Evolutionary conservation across 2,329 filamentous ascomycete genomes (phyloP), one percentile per base, ranked within the genome.

Genomic region (Canariomyces notabilis): DNA sequence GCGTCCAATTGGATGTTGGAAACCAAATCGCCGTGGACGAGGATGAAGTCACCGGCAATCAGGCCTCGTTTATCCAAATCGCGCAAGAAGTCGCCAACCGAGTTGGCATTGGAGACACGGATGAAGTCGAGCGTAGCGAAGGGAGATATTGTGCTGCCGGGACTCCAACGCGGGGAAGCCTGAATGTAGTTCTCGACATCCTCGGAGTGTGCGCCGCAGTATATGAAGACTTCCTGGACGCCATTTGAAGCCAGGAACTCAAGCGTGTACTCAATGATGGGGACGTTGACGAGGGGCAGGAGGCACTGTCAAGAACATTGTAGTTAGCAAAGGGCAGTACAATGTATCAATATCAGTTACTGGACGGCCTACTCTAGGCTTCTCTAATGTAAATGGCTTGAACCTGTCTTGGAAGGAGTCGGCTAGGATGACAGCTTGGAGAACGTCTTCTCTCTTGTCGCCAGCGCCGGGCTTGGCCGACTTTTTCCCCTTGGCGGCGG

Each of bases 401-500:
- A 95, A 98, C 65, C 89, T 77, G 38, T 89, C 89, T 67, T 97
- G 90, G 65, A 95, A 98, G 1, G 89, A 90, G 73, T 98, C 93
- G 55, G 91, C 87, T 54, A 98, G 81, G 49, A 98, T 77, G 53
- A 78, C 75, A 22, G 75, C 75, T 64, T 81, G 77, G 45, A 81
- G 67, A 50, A 75, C 72, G 62, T 80, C 76, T 56, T 81, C 77
- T 57, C 72, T 68, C 61, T 80, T 79, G 60, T 81, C 77, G 37
- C 73, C 70, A 21, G 61, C 66, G 55, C 70, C 69, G 43, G 68
- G 55, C 56, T 77, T 77, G 57, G 68, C 63, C 49, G 73, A 57
- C 61, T 77, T 78, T 60, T 79, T 80, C 57, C 70, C 70, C 67
- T 77, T 76, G 50, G 63, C 61, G 49, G 67, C 55, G 44, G 67